Evolutionary conservation across 192 early-diverging fungal genomes (phyloP), one percentile per base, ranked within the genome.

Genomic region (Obelidium mucronatum): DNA sequence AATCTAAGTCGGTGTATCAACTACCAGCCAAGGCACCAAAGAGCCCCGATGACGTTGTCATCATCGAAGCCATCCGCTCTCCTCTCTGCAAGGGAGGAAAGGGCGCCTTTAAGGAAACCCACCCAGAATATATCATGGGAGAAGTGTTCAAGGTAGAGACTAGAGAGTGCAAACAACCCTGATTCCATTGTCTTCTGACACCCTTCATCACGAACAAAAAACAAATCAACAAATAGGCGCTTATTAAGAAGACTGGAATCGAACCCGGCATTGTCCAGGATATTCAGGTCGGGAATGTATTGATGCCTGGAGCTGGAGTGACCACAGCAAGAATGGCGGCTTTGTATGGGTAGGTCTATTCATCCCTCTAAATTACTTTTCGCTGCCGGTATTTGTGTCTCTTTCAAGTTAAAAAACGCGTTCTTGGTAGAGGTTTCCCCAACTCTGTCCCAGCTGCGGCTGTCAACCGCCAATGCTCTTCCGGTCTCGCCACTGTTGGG

Each of bases 391-490:
- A 8, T 13, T 13, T 13, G 48, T 22, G 48, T 51, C 22, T 8
- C 48, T 8, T 51, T 8, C 48, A 51, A 8, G 22, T 13, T 13
- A 51, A 51, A 51, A 51, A 51, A 51, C 11, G 8, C 48, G 48
- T 51, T 51, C 11, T 22, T 51, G 13, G 33, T 39, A 59, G 70
- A 48, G 82, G 88, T 24, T 95, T 95, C 86, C 94, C 97, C 8
- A 89, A 94, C 55, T 87, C 90, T 3, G 91, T 93, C 28, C 84
- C 93, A 60, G 86, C 95, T 40, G 91, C 86, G 68, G 94, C 94
- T 28, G 90, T 95, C 79, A 98, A 98, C 90, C 88, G 95, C 31
- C 95, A 97, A 80, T 98, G 95, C 89, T 95, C 95, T 53, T 92
- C 90, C 63, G 95, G 97, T 64, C 90, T 98, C 34, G 93, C 96